phyloP scores from a whole-genome alignment of 1,139 yeast genomes.

The Kodamaea fungicola region DNA sequence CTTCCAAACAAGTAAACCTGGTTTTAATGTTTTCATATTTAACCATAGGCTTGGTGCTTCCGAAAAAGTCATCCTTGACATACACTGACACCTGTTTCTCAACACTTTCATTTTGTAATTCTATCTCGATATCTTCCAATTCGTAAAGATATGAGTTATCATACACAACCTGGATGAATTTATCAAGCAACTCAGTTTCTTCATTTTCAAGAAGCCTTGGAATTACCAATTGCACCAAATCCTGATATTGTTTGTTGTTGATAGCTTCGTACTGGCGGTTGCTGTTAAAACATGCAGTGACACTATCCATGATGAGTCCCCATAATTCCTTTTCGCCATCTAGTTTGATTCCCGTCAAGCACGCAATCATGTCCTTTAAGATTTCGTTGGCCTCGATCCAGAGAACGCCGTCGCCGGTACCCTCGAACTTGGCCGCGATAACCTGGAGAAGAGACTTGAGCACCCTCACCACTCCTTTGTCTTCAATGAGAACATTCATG shows the following conservation, averaged over 20 bases:
- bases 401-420: slow-evolving; percentile 24
- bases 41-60: slow-evolving; percentile 28
- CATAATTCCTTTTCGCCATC: slow-evolving; percentile 34
- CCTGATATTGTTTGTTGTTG: slow-evolving; percentile 46
- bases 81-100: slow-evolving; percentile 15
- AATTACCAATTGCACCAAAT: slow-evolving; percentile 40
- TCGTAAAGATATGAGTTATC: slow-evolving; percentile 50
- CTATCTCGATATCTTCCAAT: slow-evolving; percentile 39
- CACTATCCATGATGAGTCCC: slow-evolving; percentile 41
- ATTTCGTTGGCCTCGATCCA: slow-evolving; percentile 45
- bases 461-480: slow-evolving; percentile 39
- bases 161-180: slow-evolving; percentile 29
- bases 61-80: slow-evolving; percentile 23
- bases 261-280: slow-evolving; percentile 38
- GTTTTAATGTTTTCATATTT: slow-evolving; percentile 23
- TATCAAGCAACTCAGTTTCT: slow-evolving; percentile 27
- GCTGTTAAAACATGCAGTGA: slow-evolving; percentile 38
- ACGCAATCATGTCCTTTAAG: slow-evolving; percentile 20
- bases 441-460: slow-evolving; percentile 16
- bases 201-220: slow-evolving; percentile 29
- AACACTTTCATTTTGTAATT: slow-evolving; percentile 5
- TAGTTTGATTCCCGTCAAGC: slow-evolving; percentile 16
- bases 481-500: slow-evolving; percentile 35
- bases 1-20: slow-evolving; percentile 29
- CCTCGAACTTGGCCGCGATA: slow-evolving; percentile 28